Percentiles rank a stretch among this genome's conserved stretches.
Evolutionary conservation across 2,329 filamentous ascomycete species (phyloP).

Genomic region (Orbilia ellipsospora): DNA sequence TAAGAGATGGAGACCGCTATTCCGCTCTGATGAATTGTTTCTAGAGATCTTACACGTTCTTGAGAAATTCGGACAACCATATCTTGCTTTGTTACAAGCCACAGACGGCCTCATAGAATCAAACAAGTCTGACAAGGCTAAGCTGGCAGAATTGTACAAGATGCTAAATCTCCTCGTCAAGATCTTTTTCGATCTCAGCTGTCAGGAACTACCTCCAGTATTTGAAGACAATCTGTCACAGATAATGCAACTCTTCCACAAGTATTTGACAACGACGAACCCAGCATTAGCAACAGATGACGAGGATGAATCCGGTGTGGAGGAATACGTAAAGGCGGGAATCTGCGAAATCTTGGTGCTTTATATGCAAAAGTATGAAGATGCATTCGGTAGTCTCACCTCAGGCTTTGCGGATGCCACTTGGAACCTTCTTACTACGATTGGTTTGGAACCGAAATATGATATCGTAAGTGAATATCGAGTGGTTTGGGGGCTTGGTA

Average conservation of each 20-base stretch:
- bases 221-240: conserved; percentile 88
- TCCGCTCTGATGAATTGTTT: conserved; percentile 90
- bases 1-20: conserved; percentile 92
- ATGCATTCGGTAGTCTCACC: conserved; percentile 85
- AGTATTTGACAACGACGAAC: conserved; percentile 92
- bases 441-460: conserved; percentile 89
- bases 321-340: conserved; percentile 89
- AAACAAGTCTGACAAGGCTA: conserved; percentile 78
- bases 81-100: conserved; percentile 78
- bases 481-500: neutral
- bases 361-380: conserved; percentile 94
- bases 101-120: conserved; percentile 72
- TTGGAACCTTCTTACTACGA: conserved; percentile 88
- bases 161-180: conserved; percentile 89
- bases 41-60: conserved; percentile 97
- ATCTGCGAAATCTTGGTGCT: conserved; percentile 92
- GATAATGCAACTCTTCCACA: conserved; percentile 84
- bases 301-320: conserved; percentile 83
- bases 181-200: conserved; percentile 96
- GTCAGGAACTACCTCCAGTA: conserved; percentile 91
- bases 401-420: conserved; percentile 87
- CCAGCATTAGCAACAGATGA: conserved; percentile 83
- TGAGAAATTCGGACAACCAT: conserved; percentile 82
- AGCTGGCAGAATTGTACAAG: conserved; percentile 80
- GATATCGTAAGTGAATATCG: conserved; percentile 69